These are phyloP conservation scores for Cryphonectria radicalis DNA, from an alignment of 2,329 filamentous ascomycete species.

Conservation along the genomic window DNA sequence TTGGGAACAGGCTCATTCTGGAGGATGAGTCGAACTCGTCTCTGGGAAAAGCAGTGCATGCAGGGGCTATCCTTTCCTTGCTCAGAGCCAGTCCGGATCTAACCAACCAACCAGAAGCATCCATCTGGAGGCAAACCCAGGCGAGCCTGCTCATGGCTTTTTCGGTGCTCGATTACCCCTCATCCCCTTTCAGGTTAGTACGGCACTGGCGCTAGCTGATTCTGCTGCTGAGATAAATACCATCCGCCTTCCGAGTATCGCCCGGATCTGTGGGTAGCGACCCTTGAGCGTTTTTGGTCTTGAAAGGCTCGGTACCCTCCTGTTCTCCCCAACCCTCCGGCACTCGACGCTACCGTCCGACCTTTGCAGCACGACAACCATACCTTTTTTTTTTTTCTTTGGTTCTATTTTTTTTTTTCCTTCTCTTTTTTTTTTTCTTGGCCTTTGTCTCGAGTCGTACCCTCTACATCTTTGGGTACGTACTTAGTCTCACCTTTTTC, in stretches of 20 bases:
- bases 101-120: constrained; percentile 9
- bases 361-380: neutral
- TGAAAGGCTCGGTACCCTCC: constrained; percentile 4
- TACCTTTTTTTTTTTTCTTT: neutral
- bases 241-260: constrained; percentile 37
- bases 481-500: neutral
- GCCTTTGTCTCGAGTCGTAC: neutral
- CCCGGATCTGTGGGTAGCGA: constrained; percentile 39
- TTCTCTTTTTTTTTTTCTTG: too few relatives aligned
- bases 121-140: neutral
- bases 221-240: constrained; percentile 42
- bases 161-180: constrained; percentile 8
- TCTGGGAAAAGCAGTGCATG: constrained; percentile 11
- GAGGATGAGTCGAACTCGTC: constrained; percentile 11
- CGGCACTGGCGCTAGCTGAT: constrained; percentile 21
- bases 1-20: neutral
- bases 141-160: constrained; percentile 5
- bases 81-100: neutral
- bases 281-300: constrained; percentile 38
- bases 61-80: constrained; percentile 23
- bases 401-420: neutral
- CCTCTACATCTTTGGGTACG: neutral
- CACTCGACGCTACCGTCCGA: neutral
- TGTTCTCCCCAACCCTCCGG: neutral
- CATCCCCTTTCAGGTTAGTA: constrained; percentile 20